These are phyloP conservation scores for Selenicereus undatus DNA, from an alignment of 148 eudicot genomes.

Conservation along the genomic window DNA sequence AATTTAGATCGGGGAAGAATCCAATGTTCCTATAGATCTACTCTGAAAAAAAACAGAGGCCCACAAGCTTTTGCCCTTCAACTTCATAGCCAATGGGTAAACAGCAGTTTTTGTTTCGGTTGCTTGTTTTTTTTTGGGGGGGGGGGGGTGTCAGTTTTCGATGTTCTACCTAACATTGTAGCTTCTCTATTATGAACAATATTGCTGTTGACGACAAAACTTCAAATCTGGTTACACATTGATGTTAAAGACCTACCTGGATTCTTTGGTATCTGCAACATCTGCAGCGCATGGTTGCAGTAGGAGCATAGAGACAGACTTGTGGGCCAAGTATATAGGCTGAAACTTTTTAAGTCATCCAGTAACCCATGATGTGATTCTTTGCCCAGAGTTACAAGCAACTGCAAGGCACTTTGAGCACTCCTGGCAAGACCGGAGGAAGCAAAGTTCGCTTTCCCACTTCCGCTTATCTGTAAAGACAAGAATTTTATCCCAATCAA, in stretches of 20 bases:
- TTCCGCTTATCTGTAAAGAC: conserved; percentile 1
- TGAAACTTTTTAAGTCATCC: background rate
- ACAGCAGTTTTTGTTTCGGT: no score
- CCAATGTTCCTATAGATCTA: no score
- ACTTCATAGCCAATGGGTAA: no score
- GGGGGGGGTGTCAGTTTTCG: background rate
- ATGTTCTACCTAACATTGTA: background rate
- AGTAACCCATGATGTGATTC: background rate
- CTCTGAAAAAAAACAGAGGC: no score
- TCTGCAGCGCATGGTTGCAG: background rate
- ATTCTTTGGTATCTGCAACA: background rate
- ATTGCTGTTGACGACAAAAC: background rate
- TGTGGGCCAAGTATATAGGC: background rate
- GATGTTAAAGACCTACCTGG: conserved; percentile 3
- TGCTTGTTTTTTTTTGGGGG: no score
- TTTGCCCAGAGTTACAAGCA: conserved; percentile 17
- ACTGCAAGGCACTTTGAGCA: background rate
- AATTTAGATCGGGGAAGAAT: no score
- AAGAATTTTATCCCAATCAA: background rate
- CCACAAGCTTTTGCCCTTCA: no score
- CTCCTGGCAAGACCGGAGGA: background rate
- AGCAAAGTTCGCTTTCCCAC: background rate
- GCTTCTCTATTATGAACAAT: background rate
- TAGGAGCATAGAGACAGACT: background rate
- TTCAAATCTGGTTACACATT: background rate